phyloP scores from a whole-genome alignment of 2,329 filamentous ascomycete species.

The Diaporthe batatas region DNA sequence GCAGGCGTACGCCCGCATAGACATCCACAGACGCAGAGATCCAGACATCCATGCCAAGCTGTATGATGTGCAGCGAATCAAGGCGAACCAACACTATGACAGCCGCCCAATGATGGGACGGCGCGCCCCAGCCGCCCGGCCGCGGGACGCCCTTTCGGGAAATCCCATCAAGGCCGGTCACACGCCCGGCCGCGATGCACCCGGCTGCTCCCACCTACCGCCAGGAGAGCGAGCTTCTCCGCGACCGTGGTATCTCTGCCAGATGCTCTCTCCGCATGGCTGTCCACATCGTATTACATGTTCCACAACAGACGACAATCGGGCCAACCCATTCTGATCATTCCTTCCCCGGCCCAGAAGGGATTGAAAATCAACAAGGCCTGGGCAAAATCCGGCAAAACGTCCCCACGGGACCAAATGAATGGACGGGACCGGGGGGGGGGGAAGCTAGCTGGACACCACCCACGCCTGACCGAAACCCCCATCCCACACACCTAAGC shows the following conservation, averaged over 20 bases:
- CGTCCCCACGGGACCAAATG: neutral
- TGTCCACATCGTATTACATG: neutral
- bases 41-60: slow-evolving; percentile 11
- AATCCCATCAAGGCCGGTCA: slow-evolving; percentile 23
- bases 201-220: neutral
- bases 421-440: neutral
- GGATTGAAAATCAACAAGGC: neutral
- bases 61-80: slow-evolving; percentile 17
- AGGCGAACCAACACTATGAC: slow-evolving; percentile 5
- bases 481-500: slow-evolving; percentile 31
- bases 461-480: slow-evolving; percentile 21
- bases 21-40: neutral
- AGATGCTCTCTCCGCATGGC: neutral
- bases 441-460: neutral
- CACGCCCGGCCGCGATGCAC: slow-evolving; percentile 2
- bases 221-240: neutral
- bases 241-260: neutral
- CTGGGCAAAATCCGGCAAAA: slow-evolving; percentile 3
- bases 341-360: neutral
- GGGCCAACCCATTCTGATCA: neutral
- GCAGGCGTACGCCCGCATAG: neutral
- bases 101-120: slow-evolving; percentile 18
- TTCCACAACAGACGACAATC: neutral
- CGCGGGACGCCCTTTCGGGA: slow-evolving; percentile 24
- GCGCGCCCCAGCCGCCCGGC: slow-evolving; percentile 25